Conservation (phyloP, 129 eudicot genomes). For the Chrysanthemum lavandulifolium region DNA sequence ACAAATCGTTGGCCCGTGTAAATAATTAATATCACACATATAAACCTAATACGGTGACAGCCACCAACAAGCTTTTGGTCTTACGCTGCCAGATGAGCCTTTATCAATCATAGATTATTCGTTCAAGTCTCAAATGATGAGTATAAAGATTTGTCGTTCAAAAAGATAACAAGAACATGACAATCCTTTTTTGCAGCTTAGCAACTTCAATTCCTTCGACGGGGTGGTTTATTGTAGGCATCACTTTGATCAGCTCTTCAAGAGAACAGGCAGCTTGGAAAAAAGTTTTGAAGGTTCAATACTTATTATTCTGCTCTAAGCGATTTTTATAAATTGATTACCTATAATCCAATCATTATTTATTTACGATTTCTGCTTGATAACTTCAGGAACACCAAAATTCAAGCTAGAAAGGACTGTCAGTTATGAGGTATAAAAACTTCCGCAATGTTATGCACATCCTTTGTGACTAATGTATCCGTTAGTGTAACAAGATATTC, state of each 20-base stretch:
- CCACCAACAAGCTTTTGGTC: too few relatives aligned
- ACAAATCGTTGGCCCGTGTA: too few relatives aligned
- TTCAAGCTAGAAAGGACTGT: slow-evolving; percentile 41
- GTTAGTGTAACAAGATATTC: neutral
- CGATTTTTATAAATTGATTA: neutral
- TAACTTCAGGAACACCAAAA: slow-evolving; percentile 56
- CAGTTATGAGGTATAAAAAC: slow-evolving; percentile 41
- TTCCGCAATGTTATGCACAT: neutral
- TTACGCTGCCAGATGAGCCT: too few relatives aligned
- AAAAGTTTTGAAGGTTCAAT: slow-evolving; percentile 85
- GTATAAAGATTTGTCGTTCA: neutral
- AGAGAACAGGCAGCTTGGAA: slow-evolving; percentile 92
- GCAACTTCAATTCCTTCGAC: slow-evolving; percentile 84
- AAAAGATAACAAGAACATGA: neutral
- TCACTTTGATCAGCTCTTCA: slow-evolving; percentile 91
- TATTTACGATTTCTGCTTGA: neutral
- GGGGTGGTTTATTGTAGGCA: slow-evolving; percentile 92
- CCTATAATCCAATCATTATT: neutral
- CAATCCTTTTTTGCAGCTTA: slow-evolving; percentile 50
- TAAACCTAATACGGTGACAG: too few relatives aligned
- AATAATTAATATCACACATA: too few relatives aligned
- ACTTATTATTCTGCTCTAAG: neutral
- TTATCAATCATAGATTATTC: too few relatives aligned
- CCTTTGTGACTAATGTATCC: neutral
- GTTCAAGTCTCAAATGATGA: neutral